Conservation (phyloP, 192 early-diverging fungal genomes). For the Neocallimastix lanati region DNA sequence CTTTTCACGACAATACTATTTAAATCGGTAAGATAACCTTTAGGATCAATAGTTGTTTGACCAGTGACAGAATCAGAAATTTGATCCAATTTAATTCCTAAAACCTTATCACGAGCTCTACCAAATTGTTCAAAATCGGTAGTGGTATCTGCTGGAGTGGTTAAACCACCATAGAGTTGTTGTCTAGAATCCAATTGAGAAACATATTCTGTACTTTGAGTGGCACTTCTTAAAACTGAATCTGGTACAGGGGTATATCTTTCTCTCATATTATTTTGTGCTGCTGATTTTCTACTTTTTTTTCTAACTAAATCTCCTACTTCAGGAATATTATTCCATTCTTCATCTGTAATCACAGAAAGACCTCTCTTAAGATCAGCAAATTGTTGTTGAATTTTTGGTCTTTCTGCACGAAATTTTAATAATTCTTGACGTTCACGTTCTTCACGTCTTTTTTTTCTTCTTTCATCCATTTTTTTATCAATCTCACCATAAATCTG, state of each 20-base stretch:
- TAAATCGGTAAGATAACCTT: slow-evolving; percentile 88
- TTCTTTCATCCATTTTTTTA: slow-evolving; percentile 70
- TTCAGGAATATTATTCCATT: slow-evolving; percentile 71
- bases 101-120: slow-evolving; percentile 75
- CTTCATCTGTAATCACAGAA: slow-evolving; percentile 51
- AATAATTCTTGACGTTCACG: slow-evolving; percentile 52
- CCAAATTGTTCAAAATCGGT: slow-evolving; percentile 85
- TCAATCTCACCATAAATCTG: slow-evolving; percentile 78
- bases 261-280: slow-evolving; percentile 14
- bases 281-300: slow-evolving; percentile 35
- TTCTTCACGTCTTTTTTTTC: slow-evolving; percentile 52
- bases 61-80: slow-evolving; percentile 74
- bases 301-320: slow-evolving; percentile 74
- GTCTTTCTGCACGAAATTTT: slow-evolving; percentile 41
- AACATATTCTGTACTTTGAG: slow-evolving; percentile 26
- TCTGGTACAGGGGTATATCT: slow-evolving; percentile 29
- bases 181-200: slow-evolving; percentile 44
- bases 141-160: slow-evolving; percentile 24
- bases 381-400: slow-evolving; percentile 79
- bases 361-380: slow-evolving; percentile 75
- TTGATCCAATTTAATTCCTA: slow-evolving; percentile 80
- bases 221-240: slow-evolving; percentile 44
- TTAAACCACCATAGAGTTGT: slow-evolving; percentile 34
- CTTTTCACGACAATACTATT: slow-evolving; percentile 61
- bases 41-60: slow-evolving; percentile 79